phyloP scores from a whole-genome alignment of 768 basidiomycete genomes.

The Boletellus emodensis region DNA sequence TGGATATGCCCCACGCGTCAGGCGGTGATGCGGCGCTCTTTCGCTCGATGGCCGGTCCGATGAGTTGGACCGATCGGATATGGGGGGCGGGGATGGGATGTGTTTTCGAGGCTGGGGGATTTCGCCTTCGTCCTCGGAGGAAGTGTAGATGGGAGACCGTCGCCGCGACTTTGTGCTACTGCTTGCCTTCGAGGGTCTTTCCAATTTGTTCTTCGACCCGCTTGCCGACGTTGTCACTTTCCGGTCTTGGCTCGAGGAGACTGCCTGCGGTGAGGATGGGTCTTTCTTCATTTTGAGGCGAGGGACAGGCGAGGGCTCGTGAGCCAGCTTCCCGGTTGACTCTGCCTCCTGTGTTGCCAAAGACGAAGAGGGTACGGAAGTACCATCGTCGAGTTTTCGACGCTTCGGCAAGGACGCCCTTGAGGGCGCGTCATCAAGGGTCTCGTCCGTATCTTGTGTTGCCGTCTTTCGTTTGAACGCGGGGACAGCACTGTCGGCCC shows the following conservation, averaged over 20 bases:
- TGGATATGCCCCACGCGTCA: constrained; percentile 31
- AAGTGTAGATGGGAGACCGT: constrained; percentile 60
- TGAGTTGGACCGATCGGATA: constrained; percentile 21
- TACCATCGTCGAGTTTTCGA: constrained; percentile 40
- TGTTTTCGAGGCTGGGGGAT: constrained; percentile 28
- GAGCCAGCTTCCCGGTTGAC: constrained; percentile 36
- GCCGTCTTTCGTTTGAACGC: constrained; percentile 40
- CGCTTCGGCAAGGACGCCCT: constrained; percentile 33
- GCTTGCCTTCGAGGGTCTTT: constrained; percentile 19
- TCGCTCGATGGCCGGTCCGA: constrained; percentile 17
- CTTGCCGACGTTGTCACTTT: background rate
- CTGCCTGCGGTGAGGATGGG: constrained; percentile 23
- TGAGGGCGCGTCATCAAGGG: constrained; percentile 19
- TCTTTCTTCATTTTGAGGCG: constrained; percentile 39
- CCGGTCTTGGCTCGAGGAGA: constrained; percentile 14
- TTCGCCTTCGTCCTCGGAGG: constrained; percentile 59
- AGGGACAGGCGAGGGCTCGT: constrained; percentile 20
- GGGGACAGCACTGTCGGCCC: constrained; percentile 6
- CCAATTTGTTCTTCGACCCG: constrained; percentile 12
- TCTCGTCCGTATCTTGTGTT: constrained; percentile 30
- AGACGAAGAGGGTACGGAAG: constrained; percentile 11
- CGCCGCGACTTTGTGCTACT: constrained; percentile 41
- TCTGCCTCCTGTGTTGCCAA: constrained; percentile 24
- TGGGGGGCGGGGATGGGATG: constrained; percentile 26
- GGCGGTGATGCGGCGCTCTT: constrained; percentile 20